Percentiles rank a stretch among this genome's conserved stretches.
phyloP scores from a whole-genome alignment of 2,329 filamentous ascomycete species.

The Claviceps spartinae region DNA sequence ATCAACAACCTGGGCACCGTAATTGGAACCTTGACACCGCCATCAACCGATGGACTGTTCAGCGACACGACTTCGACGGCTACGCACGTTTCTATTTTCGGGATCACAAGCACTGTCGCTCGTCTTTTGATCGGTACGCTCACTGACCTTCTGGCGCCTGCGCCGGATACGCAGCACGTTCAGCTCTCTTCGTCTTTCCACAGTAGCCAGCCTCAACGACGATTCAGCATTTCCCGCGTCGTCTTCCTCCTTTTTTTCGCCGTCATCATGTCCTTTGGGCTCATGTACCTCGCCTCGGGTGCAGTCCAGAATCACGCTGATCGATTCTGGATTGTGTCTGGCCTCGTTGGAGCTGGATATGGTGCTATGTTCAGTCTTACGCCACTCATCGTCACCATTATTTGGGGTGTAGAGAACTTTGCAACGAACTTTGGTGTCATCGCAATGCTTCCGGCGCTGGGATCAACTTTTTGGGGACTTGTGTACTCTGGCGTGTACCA shows the following conservation, averaged over 20 bases:
- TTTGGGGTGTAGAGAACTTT: slow-evolving; percentile 98
- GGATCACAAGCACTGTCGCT: slow-evolving; percentile 77
- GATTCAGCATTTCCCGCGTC: slow-evolving; percentile 60
- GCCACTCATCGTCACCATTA: slow-evolving; percentile 87
- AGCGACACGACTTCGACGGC: slow-evolving; percentile 47
- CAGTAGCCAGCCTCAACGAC: slow-evolving; percentile 10
- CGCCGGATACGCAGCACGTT: slow-evolving; percentile 44
- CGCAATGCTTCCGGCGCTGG: slow-evolving; percentile 77
- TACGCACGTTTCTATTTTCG: slow-evolving; percentile 87
- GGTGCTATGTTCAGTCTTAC: slow-evolving; percentile 81
- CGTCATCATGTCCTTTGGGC: slow-evolving; percentile 58
- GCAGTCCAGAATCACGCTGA: slow-evolving; percentile 58
- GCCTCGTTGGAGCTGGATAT: slow-evolving; percentile 79
- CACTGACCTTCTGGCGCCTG: slow-evolving; percentile 72
- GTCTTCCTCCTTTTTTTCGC: slow-evolving; percentile 66
- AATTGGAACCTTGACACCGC: slow-evolving; percentile 68
- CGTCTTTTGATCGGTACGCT: slow-evolving; percentile 81
- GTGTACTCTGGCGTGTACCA: slow-evolving; percentile 79
- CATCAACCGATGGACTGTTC: slow-evolving; percentile 27
- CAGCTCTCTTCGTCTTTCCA: slow-evolving; percentile 25
- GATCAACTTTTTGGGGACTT: slow-evolving; percentile 79
- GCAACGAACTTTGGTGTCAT: slow-evolving; percentile 96
- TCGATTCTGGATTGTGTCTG: slow-evolving; percentile 76
- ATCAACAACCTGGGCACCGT: slow-evolving; percentile 96
- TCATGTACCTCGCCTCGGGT: slow-evolving; percentile 66